Conservation (phyloP, 1,284 basidiomycete species). For the Hymenochaete sp. region DNA sequence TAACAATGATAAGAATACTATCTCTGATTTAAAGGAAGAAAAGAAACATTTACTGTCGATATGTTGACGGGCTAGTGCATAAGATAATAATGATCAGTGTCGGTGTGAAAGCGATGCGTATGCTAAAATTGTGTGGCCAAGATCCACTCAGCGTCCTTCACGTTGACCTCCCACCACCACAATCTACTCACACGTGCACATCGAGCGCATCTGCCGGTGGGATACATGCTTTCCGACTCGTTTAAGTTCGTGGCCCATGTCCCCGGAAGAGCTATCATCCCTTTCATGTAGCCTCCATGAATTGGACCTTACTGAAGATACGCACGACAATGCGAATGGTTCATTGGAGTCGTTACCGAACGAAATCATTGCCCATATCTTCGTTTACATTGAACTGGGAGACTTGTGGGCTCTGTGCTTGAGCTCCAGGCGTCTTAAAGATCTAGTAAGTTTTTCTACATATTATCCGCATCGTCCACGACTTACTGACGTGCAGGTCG, state of each 20-base stretch:
- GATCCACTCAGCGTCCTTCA: no score
- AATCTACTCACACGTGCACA: no score
- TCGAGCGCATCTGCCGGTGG: no score
- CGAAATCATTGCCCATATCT: slow-evolving; percentile 11
- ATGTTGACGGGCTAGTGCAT: no score
- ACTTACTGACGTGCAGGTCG: slow-evolving; percentile 35
- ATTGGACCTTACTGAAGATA: neutral
- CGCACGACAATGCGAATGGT: neutral
- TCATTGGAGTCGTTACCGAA: slow-evolving; percentile 2
- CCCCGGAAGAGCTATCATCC: neutral
- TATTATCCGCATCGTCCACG: neutral
- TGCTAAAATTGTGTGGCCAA: no score
- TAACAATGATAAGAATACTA: no score
- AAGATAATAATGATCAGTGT: no score
- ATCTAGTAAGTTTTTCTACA: slow-evolving; percentile 6
- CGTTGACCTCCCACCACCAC: no score
- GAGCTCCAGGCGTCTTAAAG: slow-evolving; percentile 11
- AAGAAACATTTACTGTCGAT: no score
- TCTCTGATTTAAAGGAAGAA: no score
- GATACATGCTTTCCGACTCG: neutral
- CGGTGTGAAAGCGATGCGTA: no score
- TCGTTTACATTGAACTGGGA: slow-evolving; percentile 5
- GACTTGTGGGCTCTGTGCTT: slow-evolving; percentile 5
- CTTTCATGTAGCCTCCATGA: neutral
- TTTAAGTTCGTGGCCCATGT: no score